Conservation (phyloP, 139 green algal species). For the Edaphochlamys debaryana region DNA sequence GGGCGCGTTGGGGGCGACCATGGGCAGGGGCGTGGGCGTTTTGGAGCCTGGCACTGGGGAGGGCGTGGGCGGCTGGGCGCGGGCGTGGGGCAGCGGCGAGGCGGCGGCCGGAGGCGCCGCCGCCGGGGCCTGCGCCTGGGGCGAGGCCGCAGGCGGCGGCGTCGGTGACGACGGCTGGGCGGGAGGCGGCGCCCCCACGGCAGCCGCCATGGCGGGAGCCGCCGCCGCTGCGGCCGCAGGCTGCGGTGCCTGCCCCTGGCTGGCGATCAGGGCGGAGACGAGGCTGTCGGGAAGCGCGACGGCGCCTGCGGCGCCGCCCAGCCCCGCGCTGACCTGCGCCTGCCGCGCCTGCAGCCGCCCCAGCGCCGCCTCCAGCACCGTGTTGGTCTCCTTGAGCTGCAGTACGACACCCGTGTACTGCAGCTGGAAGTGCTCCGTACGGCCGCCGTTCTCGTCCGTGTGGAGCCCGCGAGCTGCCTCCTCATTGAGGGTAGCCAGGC, state of each 20-base stretch:
- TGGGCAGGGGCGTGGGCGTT: background rate
- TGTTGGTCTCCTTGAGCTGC: conserved; percentile 55
- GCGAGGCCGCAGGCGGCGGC: no score
- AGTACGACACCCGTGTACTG: conserved; percentile 69
- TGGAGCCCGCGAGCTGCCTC: conserved; percentile 63
- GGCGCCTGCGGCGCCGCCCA: no score
- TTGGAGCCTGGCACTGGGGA: no score
- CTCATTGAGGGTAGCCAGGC: conserved; percentile 74
- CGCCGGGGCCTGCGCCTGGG: no score
- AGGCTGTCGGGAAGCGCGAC: no score
- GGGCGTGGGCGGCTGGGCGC: no score
- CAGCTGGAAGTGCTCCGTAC: conserved; percentile 52
- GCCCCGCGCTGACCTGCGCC: conserved; percentile 38
- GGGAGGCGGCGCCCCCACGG: no score
- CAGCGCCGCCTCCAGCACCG: conserved; percentile 50
- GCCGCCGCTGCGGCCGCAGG: background rate
- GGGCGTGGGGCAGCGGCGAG: no score
- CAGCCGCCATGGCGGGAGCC: background rate
- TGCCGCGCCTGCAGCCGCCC: conserved; percentile 45
- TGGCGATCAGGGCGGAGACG: no score
- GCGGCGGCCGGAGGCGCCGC: no score
- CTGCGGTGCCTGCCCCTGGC: background rate
- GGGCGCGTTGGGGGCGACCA: background rate
- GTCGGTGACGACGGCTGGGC: no score
- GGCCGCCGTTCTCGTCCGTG: conserved; percentile 36